Base-by-base conservation (phyloP, 1,284 basidiomycete genomes). In the Cryptococcus maquisensis region DNA sequence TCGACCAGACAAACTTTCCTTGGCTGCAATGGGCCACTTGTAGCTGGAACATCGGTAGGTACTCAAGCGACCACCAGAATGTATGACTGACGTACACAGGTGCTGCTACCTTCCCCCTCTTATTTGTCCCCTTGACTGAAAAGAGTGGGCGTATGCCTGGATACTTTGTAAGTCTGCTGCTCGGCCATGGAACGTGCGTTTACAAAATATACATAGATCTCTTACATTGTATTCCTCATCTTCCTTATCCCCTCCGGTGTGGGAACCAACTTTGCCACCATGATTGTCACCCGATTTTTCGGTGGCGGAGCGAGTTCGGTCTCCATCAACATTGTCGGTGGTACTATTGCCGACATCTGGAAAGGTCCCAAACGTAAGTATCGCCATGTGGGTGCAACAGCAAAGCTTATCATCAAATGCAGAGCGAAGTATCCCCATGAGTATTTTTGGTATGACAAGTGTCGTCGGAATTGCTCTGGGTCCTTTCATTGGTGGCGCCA, bases 21-120 rank as follows among this genome's bases (percentile, higher is more conserved):
- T 50, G 40, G 47, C 28, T 57, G 24, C 41, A 21, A 18, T 57
- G 51, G 48, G 56, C 52, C 15, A 57, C 56, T 3, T 36, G 52
- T 21, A 57, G 56, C 36, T 57, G 56, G 56, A 57, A 57, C 36
- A 37, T 57, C 4, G 56, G 56, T 49, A 45, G 26, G 50, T 51
- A 10, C 18, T 21, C 18, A 10, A 32, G 32, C 16, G 4, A 7
- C 7, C 21, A 16, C n/a, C 46, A 16, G 10, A 15, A n/a, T 41
- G 39, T 39, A 20, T 47, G n/a, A 26, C 43, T 23, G n/a, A 16
- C 13, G 4, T 16, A 5, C 7, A 3, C 42, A 49, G 52, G 48
- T 16, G 54, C 49, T 15, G 54, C 54, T 13, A n/a, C 47, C 20
- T 49, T 51, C 26, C 53, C 53, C 4, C 44, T 51, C 13, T 21